Evolutionary conservation across 257 asterid genomes (phyloP).

Genomic region (Nemophila menziesii): DNA sequence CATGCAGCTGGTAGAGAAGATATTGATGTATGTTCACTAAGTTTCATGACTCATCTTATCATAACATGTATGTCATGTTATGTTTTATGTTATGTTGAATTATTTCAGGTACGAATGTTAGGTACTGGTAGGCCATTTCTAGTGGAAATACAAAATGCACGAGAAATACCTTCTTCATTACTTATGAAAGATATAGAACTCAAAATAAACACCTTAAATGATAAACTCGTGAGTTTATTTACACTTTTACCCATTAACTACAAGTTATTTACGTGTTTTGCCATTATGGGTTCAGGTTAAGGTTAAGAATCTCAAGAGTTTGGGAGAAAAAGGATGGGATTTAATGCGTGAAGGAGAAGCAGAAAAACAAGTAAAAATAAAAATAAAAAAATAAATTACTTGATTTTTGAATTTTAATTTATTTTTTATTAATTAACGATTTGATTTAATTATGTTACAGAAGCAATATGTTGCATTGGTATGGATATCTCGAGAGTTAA

Average conservation of each 20-base stretch:
- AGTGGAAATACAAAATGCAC: constrained; percentile 83
- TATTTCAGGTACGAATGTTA: constrained; percentile 73
- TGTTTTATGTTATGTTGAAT: constrained; percentile 3
- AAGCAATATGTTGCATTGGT: constrained; percentile 88
- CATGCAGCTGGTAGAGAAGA: constrained; percentile 99
- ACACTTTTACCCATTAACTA: constrained; percentile 11
- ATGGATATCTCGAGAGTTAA: constrained; percentile 73
- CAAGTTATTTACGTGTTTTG: constrained; percentile 6
- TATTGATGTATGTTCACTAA: constrained; percentile 57
- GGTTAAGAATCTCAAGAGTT: constrained; percentile 65
- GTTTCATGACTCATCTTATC: constrained; percentile 9
- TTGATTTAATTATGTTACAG: constrained; percentile 27
- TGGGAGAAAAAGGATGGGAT: constrained; percentile 77
- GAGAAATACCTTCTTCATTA: constrained; percentile 44
- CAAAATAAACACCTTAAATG: constrained; percentile 60
- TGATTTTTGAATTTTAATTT: constrained; percentile 4
- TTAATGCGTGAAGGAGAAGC: constrained; percentile 99
- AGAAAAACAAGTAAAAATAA: constrained; percentile 89
- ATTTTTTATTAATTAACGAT: constrained; percentile 2
- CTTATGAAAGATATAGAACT: constrained; percentile 62
- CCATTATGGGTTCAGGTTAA: constrained; percentile 38
- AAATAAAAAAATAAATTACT: too few species aligned
- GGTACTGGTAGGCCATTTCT: constrained; percentile 97
- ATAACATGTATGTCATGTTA: not conserved
- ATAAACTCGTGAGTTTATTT: constrained; percentile 41